Percentiles rank a stretch among this genome's conserved stretches.
Conservation (phyloP, 208 protist species). For the Naegleria fowleri region DNA sequence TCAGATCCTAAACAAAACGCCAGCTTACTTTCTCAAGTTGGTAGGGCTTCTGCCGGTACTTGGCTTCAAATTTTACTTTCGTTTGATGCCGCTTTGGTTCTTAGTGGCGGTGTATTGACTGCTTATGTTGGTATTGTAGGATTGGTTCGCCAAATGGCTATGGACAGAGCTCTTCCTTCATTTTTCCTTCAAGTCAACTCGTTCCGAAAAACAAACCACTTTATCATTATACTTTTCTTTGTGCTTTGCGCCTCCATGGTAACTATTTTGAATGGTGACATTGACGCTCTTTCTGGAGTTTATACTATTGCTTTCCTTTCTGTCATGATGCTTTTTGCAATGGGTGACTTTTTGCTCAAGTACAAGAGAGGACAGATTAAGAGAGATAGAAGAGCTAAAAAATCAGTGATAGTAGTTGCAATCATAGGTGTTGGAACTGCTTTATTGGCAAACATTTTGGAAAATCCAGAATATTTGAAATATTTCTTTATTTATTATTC, state of each 20-base stretch:
- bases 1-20: not conserved
- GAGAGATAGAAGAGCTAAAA: constrained; percentile 31
- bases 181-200: constrained; percentile 42
- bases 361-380: constrained; percentile 58
- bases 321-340: constrained; percentile 62
- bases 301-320: constrained; percentile 44
- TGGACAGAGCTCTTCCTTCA: constrained; percentile 54
- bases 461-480: constrained; percentile 43
- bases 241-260: constrained; percentile 45
- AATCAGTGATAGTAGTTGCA: constrained; percentile 46
- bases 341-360: constrained; percentile 71
- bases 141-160: constrained; percentile 56
- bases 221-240: constrained; percentile 51
- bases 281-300: constrained; percentile 39
- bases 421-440: constrained; percentile 39
- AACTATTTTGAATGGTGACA: constrained; percentile 38
- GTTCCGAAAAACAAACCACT: constrained; percentile 40
- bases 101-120: constrained; percentile 65
- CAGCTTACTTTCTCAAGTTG: constrained; percentile 16
- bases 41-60: constrained; percentile 28
- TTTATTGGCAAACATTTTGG: constrained; percentile 56
- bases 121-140: constrained; percentile 68
- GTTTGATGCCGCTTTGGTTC: constrained; percentile 62
- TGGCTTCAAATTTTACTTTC: constrained; percentile 44
- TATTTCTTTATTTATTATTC: constrained; percentile 62